phyloP scores from a whole-genome alignment of 1,139 yeast species.

The Arxiozyma bovina region DNA sequence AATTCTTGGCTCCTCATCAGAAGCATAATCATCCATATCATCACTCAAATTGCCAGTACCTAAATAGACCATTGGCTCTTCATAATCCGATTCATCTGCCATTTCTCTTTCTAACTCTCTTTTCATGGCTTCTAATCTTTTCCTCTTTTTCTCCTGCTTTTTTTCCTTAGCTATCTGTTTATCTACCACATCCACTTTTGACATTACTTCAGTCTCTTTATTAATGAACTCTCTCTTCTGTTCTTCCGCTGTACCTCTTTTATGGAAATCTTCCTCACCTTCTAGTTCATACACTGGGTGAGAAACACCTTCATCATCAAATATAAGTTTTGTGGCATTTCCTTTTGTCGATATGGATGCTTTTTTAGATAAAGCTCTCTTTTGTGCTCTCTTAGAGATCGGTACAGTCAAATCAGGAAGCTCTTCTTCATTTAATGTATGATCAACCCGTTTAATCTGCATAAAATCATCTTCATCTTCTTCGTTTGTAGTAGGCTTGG shows the following conservation, averaged over 20 bases:
- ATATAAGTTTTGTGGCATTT: conserved; percentile 66
- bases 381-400: conserved; percentile 78
- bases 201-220: conserved; percentile 63
- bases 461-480: conserved; percentile 77
- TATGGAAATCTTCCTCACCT: conserved; percentile 77
- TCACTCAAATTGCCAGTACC: conserved; percentile 32
- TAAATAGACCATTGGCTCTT: conserved; percentile 22
- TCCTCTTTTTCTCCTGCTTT: conserved; percentile 80
- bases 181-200: conserved; percentile 63
- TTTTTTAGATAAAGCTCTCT: conserved; percentile 82
- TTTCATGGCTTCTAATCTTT: conserved; percentile 72
- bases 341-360: conserved; percentile 57
- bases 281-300: conserved; percentile 88
- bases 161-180: conserved; percentile 75
- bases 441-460: conserved; percentile 69
- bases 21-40: conserved; percentile 35
- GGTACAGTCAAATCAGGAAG: conserved; percentile 53
- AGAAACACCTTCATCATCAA: conserved; percentile 90
- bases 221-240: conserved; percentile 62
- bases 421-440: conserved; percentile 55
- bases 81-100: conserved; percentile 30
- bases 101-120: conserved; percentile 39
- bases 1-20: conserved; percentile 32
- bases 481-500: conserved; percentile 35
- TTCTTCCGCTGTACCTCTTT: conserved; percentile 60